Evolutionary conservation across 331 rosid species (phyloP).

Genomic region (Cydonia oblonga): DNA sequence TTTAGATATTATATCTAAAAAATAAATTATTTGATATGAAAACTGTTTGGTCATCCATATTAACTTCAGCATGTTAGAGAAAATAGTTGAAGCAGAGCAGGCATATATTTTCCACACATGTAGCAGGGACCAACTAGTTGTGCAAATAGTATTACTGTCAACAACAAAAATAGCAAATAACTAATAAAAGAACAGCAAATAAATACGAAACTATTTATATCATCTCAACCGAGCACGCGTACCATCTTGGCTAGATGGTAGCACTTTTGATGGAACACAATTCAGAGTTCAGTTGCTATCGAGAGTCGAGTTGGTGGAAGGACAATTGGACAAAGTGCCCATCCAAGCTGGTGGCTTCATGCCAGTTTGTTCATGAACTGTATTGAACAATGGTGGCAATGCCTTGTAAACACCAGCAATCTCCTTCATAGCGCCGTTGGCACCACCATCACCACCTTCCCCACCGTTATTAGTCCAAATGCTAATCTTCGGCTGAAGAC

Average conservation of each 20-base stretch:
- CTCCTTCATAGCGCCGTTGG: constrained; percentile 27
- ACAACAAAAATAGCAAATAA: background rate
- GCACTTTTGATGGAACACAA: no score
- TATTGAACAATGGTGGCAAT: constrained; percentile 47
- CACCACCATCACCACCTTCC: background rate
- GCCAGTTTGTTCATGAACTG: constrained; percentile 58
- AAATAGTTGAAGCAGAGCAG: no score
- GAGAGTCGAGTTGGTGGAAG: background rate
- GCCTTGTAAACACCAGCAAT: constrained; percentile 44
- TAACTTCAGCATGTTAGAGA: no score
- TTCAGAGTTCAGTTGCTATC: background rate
- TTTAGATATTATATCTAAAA: no score
- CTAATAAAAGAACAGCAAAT: background rate
- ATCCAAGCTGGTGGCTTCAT: constrained; percentile 62
- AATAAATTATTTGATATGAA: no score
- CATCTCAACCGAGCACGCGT: no score
- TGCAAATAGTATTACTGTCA: background rate
- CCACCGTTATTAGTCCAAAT: constrained; percentile 38
- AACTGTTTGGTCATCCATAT: no score
- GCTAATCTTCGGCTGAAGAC: constrained; percentile 54
- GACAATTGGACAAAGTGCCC: constrained; percentile 24
- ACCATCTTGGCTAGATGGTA: no score
- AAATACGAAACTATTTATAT: background rate
- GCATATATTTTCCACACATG: background rate
- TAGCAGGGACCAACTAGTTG: background rate